Base-by-base conservation (phyloP, 1,139 yeast species). In the Debaryomyces robertsiae region DNA sequence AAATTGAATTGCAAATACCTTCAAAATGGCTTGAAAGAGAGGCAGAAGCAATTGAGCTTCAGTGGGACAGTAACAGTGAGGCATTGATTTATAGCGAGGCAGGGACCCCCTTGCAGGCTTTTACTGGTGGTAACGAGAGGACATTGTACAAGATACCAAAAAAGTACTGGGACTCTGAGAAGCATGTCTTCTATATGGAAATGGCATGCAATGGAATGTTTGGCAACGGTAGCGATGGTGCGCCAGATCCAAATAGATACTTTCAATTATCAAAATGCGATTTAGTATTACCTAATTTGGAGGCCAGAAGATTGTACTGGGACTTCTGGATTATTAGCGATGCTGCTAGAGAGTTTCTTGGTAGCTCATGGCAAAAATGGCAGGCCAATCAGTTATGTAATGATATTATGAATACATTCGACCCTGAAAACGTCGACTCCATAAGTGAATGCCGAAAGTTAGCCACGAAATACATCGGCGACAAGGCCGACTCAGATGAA, bases 141-240 rank as follows among this genome's bases (percentile, higher is more conserved):
- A 79, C 76, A 13, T 83, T 86, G 46, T 89, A 84, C 70, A 75
- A 74, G 27, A 54, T 93, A 34, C 95, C 96, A 2, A 54, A 67
- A 16, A 65, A 65, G 15, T 66, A 58, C 49, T 73, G 81, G 74
- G 66, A 61, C 34, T 47, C 62, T 10, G 65, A 67, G 6, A 55
- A 63, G 28, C 72, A 71, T 41, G 48, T 57, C 2, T 88, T 90
- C 54, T 93, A 86, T 62, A 68, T 93, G 42, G 98, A 93, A 61
- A 84, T 89, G 56, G 88, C 95, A 14, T 91, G 97, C 61, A 93
- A 93, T 63, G 95, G 95, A 16, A 90, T 93, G 95, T 86, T 85
- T 62, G 98, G 98, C 23, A 79, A 82, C 50, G 89, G 91, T 32
- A 65, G 63, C 42, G 81, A 75, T 32, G 81, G 84, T 3, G 63